Evolutionary conservation across 2,329 filamentous ascomycete genomes (phyloP).

Genomic region (Penicillium crustosum): DNA sequence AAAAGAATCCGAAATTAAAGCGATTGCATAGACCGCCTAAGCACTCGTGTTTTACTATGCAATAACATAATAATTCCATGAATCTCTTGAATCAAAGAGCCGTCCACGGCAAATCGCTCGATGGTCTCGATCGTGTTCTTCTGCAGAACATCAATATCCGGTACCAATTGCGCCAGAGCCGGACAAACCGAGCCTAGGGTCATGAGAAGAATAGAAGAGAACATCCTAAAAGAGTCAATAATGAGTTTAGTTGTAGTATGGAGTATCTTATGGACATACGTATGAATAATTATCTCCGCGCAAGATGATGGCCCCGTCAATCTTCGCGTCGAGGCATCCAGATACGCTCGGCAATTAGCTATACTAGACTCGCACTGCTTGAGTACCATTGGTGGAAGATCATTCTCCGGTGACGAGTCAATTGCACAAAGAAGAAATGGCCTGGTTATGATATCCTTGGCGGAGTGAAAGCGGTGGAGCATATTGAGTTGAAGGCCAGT

Average conservation of each 20-base stretch:
- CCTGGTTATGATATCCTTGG: constrained; percentile 8
- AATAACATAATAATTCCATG: constrained; percentile 6
- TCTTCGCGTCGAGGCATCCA: constrained; percentile 2
- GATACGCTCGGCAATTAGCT: constrained; percentile 3
- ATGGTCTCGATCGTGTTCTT: constrained; percentile 1
- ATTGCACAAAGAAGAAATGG: constrained; percentile 9
- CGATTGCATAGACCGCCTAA: constrained; percentile 2
- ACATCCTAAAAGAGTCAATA: neutral
- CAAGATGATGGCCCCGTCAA: constrained; percentile 1
- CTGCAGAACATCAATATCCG: constrained; percentile 4
- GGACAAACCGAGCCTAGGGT: constrained; percentile 5
- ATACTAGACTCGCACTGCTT: constrained; percentile 7
- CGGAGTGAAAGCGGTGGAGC: constrained; percentile 9
- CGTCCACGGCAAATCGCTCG: neutral
- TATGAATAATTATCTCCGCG: constrained; percentile 8
- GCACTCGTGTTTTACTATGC: constrained; percentile 5
- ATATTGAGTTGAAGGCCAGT: constrained; percentile 8
- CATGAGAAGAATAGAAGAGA: constrained; percentile 9
- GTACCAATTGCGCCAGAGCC: constrained; percentile 2
- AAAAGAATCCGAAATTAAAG: neutral
- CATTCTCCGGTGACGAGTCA: neutral
- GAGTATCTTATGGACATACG: neutral
- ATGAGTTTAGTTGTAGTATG: neutral
- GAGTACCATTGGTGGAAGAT: constrained; percentile 5
- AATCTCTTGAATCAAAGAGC: constrained; percentile 6